A percentile compares a stretch with the other conserved stretches of the same genome.
Conservation (phyloP, 192 early-diverging fungal species). For the Backusella psychrophila region DNA sequence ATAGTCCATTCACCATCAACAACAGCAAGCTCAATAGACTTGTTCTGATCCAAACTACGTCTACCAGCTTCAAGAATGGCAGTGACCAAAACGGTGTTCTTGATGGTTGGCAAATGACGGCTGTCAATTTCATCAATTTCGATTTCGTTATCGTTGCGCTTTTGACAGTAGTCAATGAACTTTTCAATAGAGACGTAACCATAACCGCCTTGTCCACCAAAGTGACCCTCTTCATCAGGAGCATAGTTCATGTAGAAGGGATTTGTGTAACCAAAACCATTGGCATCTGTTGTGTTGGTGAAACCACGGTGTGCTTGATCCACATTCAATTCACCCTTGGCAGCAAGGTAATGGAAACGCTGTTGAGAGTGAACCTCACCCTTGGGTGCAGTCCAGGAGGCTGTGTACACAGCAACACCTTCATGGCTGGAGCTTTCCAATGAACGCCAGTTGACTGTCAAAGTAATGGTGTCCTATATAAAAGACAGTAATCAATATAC, state of each 20-base stretch:
- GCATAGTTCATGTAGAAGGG: constrained; percentile 45
- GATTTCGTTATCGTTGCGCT: constrained; percentile 25
- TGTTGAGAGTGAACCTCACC: constrained; percentile 46
- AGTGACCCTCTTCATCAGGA: constrained; percentile 41
- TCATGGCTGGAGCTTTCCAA: constrained; percentile 13
- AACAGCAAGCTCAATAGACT: constrained; percentile 15
- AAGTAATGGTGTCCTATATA: constrained; percentile 40
- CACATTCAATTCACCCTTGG: constrained; percentile 40
- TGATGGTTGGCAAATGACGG: constrained; percentile 35
- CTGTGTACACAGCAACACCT: constrained; percentile 44
- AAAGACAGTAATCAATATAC: not conserved
- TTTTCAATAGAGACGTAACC: constrained; percentile 39
- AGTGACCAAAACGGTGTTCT: constrained; percentile 38
- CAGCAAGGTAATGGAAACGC: constrained; percentile 43
- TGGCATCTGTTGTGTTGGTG: constrained; percentile 35
- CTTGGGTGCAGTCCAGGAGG: constrained; percentile 48
- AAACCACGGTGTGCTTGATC: constrained; percentile 50
- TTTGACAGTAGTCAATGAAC: constrained; percentile 31
- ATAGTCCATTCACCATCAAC: constrained; percentile 15
- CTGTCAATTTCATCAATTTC: constrained; percentile 31
- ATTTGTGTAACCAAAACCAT: constrained; percentile 30
- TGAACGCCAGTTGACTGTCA: constrained; percentile 40
- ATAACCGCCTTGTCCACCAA: constrained; percentile 42
- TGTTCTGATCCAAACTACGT: constrained; percentile 36
- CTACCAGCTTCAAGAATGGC: constrained; percentile 47